These are phyloP conservation scores for Venustampulla echinocandica DNA, from an alignment of 495 filamentous ascomycete genomes.

Conservation along the genomic window DNA sequence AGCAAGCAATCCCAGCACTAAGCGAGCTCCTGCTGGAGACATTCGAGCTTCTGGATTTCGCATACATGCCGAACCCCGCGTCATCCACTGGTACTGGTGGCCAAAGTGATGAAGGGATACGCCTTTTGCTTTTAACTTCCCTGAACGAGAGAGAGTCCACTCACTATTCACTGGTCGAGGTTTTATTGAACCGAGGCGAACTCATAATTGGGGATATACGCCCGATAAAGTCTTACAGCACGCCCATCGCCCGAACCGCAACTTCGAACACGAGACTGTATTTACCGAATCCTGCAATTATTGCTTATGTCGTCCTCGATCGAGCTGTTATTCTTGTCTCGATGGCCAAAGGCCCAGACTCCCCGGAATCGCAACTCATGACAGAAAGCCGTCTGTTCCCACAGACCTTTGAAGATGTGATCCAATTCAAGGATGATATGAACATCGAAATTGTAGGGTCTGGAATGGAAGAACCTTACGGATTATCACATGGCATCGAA, in stretches of 20 bases:
- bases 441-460: conserved; percentile 52
- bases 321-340: conserved; percentile 70
- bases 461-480: conserved; percentile 46
- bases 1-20: conserved; percentile 19
- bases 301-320: conserved; percentile 76
- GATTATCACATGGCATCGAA: conserved; percentile 28
- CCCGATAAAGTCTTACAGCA: conserved; percentile 53
- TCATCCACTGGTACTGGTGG: conserved; percentile 22
- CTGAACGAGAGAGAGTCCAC: conserved; percentile 21
- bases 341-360: conserved; percentile 47
- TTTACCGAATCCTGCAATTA: conserved; percentile 63
- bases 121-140: conserved; percentile 26
- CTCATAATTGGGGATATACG: conserved; percentile 45
- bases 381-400: conserved; percentile 43
- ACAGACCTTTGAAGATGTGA: conserved; percentile 69
- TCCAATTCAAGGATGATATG: conserved; percentile 66
- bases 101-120: conserved; percentile 10
- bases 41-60: conserved; percentile 38
- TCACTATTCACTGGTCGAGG: conserved; percentile 43
- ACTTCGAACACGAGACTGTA: conserved; percentile 57
- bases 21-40: conserved; percentile 17
- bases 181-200: conserved; percentile 30
- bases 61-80: conserved; percentile 27
- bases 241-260: conserved; percentile 30
- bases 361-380: conserved; percentile 61